Evolutionary conservation across 2,329 filamentous ascomycete species (phyloP), one percentile per base, ranked within the genome.

Genomic region (Fonsecaea erecta): DNA sequence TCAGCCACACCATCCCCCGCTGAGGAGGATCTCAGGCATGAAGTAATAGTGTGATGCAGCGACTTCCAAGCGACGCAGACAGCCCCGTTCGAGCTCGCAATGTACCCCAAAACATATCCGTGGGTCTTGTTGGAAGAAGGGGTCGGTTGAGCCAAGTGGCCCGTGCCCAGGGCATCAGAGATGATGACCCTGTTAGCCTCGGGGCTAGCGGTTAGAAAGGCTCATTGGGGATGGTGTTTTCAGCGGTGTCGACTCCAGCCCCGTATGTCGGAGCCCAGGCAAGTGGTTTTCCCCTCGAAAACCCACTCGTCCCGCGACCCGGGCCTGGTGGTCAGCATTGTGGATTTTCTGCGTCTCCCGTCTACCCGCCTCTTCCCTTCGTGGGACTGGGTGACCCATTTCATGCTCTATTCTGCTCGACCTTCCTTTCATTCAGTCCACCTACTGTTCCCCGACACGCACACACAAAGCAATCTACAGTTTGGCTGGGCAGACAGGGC

Each of bases 201-300:
- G 37, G 37, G 55, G 18, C 55, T 58, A 58, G 55, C 55, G 24
- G 35, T 16, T 28, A 28, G 40, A 52, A 28, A 37, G 9, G 57
- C 24, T 24, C 43, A n/a, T 21, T 37, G 8, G 28, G 12, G 53
- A 24, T 21, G 28, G 21, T 52, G 30, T 24, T 58, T 32, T 16
- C 43, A 34, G 51, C 51, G 8, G 21, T 48, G 12, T 53, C n/a
- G 24, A 30, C 14, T 34, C 24, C 7, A 30, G 21, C 11, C 37
- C 11, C 37, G 28, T n/a, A 51, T 6, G 26, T 26, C 37, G 40
- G 55, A 43, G 40, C 30, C 56, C 32, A 34, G 56, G 21, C 55
- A 40, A 58, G 26, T 28, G 18, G 32, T 30, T 21, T 57, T 21
- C 12, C 34, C 34, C 54, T 40, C 37, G 32, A 40, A 57, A 59